A percentile compares a stretch with the other conserved stretches of the same genome.
These are phyloP conservation scores for Candida corydali DNA, from an alignment of 805 yeast species.

Conservation along the genomic window DNA sequence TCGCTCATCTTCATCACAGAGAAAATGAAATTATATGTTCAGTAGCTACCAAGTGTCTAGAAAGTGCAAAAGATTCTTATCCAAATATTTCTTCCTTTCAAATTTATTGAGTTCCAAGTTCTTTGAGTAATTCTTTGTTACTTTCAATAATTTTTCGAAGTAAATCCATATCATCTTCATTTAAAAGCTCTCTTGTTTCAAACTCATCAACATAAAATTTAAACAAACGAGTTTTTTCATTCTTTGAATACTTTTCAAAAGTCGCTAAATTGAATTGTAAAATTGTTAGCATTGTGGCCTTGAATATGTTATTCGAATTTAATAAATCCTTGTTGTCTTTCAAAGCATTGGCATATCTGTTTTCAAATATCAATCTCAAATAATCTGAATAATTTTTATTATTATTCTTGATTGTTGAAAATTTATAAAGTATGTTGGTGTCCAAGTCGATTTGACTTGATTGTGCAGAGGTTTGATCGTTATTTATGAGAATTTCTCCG, in stretches of 20 bases:
- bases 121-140: not conserved
- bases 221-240: not conserved
- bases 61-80: not conserved
- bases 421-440: not conserved
- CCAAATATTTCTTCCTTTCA: too few species aligned
- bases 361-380: slow-evolving; percentile 2
- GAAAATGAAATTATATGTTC: too few species aligned
- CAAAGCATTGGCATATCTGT: not conserved
- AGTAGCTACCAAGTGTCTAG: not conserved
- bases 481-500: not conserved
- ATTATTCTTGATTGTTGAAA: slow-evolving; percentile 3
- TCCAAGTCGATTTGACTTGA: not conserved
- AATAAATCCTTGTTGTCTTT: not conserved
- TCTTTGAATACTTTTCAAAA: slow-evolving; percentile 1
- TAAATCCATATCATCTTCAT: not conserved
- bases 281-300: not conserved
- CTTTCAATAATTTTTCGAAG: not conserved
- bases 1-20: not conserved
- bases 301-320: slow-evolving; percentile 3
- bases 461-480: not conserved
- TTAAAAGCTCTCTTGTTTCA: not conserved
- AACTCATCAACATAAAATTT: slow-evolving; percentile 1
- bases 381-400: slow-evolving; percentile 5
- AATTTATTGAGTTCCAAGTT: not conserved
- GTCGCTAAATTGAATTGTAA: not conserved